Evolutionary conservation across 306 rosid genomes (phyloP).

Genomic region (Coriaria nepalensis): DNA sequence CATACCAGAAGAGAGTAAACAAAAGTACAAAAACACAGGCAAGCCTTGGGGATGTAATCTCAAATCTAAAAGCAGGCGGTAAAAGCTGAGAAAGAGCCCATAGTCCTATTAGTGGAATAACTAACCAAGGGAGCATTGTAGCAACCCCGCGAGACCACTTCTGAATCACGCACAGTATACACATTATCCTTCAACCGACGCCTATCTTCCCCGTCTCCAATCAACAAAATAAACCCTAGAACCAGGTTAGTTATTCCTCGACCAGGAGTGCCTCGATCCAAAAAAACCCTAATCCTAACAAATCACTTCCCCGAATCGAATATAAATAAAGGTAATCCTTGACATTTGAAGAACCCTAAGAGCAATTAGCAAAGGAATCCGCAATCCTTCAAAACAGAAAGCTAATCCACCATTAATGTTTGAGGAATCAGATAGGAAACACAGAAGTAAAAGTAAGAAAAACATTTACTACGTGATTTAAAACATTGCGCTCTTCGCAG

Average conservation of each 20-base stretch:
- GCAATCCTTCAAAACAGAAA: constrained; percentile 19
- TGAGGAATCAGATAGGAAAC: constrained; percentile 10
- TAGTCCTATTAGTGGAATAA: constrained; percentile 81
- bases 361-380: constrained; percentile 18
- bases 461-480: no score
- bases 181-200: constrained; percentile 83
- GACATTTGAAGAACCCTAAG: constrained; percentile 63
- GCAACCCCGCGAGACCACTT: constrained; percentile 99
- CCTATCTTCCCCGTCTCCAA: constrained; percentile 47
- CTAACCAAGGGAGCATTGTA: constrained; percentile 98
- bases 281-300: constrained; percentile 37
- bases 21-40: constrained; percentile 90
- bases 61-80: constrained; percentile 89
- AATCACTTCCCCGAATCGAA: constrained; percentile 22
- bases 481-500: no score
- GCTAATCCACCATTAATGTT: constrained; percentile 21
- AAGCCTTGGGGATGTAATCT: constrained; percentile 85
- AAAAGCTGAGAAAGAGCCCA: constrained; percentile 98
- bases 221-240: constrained; percentile 35
- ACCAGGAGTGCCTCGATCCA: constrained; percentile 20
- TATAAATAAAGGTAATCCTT: constrained; percentile 15
- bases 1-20: constrained; percentile 96
- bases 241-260: constrained; percentile 15
- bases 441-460: no score
- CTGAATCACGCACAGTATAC: constrained; percentile 99